Evolutionary conservation across 2,329 filamentous ascomycete species (phyloP).

Genomic region (Epichloe glyceriae): DNA sequence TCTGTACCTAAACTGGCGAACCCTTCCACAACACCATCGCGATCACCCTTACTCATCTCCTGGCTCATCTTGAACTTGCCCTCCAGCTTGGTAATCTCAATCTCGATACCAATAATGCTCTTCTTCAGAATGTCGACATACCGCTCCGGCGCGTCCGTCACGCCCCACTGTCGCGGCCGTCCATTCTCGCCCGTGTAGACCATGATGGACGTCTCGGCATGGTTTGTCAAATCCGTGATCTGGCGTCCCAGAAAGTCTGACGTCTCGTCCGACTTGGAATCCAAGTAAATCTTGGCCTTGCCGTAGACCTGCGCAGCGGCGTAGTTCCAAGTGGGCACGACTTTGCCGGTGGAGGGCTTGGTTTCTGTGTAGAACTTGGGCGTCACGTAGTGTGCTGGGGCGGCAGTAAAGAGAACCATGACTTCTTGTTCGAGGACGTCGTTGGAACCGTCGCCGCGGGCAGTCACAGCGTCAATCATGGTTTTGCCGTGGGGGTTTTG

Average conservation of each 20-base stretch:
- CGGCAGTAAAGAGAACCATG: slow-evolving; percentile 46
- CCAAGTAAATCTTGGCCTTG: slow-evolving; percentile 37
- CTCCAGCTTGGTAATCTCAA: slow-evolving; percentile 38
- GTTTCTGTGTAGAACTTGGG: slow-evolving; percentile 56
- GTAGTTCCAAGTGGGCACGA: slow-evolving; percentile 57
- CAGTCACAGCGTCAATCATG: slow-evolving; percentile 34
- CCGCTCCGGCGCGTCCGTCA: slow-evolving; percentile 40
- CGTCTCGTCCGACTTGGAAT: slow-evolving; percentile 33
- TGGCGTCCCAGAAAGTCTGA: slow-evolving; percentile 35
- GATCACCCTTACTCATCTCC: slow-evolving; percentile 39
- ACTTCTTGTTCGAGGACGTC: slow-evolving; percentile 37
- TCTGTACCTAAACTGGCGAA: slow-evolving; percentile 29
- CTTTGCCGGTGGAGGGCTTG: slow-evolving; percentile 50
- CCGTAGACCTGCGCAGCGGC: slow-evolving; percentile 52
- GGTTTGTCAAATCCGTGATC: slow-evolving; percentile 36
- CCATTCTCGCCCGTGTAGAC: slow-evolving; percentile 29
- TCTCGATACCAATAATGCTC: slow-evolving; percentile 47
- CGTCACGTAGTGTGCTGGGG: slow-evolving; percentile 50
- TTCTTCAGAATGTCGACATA: slow-evolving; percentile 44
- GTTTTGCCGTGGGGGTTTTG: slow-evolving; percentile 51
- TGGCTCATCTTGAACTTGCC: slow-evolving; percentile 59
- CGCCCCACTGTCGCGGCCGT: slow-evolving; percentile 33
- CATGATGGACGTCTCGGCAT: slow-evolving; percentile 43
- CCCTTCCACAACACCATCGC: slow-evolving; percentile 42
- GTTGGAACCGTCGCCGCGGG: slow-evolving; percentile 8